Base-by-base conservation (phyloP, 139 green algal species). In the Chlamydomonas eustigma region DNA sequence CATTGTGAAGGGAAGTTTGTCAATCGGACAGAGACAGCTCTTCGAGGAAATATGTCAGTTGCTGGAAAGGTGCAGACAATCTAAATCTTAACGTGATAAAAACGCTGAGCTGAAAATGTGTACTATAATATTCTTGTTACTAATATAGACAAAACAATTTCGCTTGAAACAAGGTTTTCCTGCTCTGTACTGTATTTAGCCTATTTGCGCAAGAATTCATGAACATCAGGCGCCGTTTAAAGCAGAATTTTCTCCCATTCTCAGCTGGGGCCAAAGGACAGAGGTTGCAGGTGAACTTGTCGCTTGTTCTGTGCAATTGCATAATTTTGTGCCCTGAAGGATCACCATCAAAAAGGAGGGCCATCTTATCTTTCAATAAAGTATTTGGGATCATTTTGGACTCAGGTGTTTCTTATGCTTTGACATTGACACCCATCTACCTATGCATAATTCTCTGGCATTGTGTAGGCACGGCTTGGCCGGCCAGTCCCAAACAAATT, bases 231-330 rank as follows among this genome's bases (percentile, higher is more conserved):
- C 78, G 73, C 22, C 79, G 67, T 68, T 52, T 89, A n/a, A 85
- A 84, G 44, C 52, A 76, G 37, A 89, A 83, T 66, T 89, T 89
- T 74, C 74, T 77, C 33, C 65, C 77, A 36, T 89, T 89, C 74
- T 78, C 64, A n/a, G 25, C 69, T 33, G 81, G 84, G 6, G 81
- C 84, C n/a, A 81, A 83, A 68, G 79, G 71, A 30, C 74, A 87
- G 73, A 70, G 75, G 65, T 50, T 83, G 33, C 39, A 77, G 64
- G 64, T 68, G 52, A 58, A 58, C 66, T 66, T 18, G 30, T 71
- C 39, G 12, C 18, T 76, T 24, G 76, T 30, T 69, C 58, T 69
- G 58, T 18, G 58, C n/a, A n/a, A n/a, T n/a, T n/a, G n/a, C n/a
- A n/a, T n/a, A n/a, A n/a, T n/a, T n/a, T n/a, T n/a, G n/a, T n/a